Percentiles rank a stretch among this genome's conserved stretches.
phyloP scores from a whole-genome alignment of 192 early-diverging fungal species.

The Geranomyces variabilis region DNA sequence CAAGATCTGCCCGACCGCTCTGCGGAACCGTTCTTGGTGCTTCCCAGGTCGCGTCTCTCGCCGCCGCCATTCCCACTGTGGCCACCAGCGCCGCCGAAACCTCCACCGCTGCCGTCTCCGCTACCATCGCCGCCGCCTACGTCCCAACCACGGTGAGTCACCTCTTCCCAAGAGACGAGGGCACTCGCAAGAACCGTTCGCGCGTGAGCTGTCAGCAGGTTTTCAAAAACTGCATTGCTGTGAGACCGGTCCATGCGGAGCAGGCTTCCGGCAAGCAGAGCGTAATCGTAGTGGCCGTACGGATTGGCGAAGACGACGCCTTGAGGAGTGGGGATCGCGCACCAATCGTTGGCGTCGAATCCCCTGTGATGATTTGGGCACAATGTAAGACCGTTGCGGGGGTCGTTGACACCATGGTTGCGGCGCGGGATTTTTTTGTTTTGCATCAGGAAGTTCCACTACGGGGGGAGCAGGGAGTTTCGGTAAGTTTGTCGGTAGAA shows the following conservation, averaged over 20 bases:
- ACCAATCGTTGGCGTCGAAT: constrained; percentile 8
- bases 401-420: too few species aligned
- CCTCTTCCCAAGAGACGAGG: background rate
- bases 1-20: constrained; percentile 5
- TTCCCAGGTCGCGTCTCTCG: too few species aligned
- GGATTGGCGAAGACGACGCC: background rate
- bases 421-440: too few species aligned
- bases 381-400: background rate
- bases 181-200: background rate
- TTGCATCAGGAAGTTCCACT: too few species aligned
- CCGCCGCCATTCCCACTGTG: too few species aligned
- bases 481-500: too few species aligned
- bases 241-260: constrained; percentile 16
- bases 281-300: background rate
- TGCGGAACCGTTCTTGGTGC: too few species aligned
- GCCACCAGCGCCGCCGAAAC: too few species aligned
- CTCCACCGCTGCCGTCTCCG: too few species aligned
- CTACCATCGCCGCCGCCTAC: too few species aligned
- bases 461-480: too few species aligned
- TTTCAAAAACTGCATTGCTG: constrained; percentile 10
- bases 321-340: background rate
- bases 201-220: constrained; percentile 17
- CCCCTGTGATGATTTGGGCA: constrained; percentile 8
- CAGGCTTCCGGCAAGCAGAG: background rate
- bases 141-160: too few species aligned